Evolutionary conservation across 257 asterid genomes (phyloP).

Genomic region (Solanum gracilifrons): DNA sequence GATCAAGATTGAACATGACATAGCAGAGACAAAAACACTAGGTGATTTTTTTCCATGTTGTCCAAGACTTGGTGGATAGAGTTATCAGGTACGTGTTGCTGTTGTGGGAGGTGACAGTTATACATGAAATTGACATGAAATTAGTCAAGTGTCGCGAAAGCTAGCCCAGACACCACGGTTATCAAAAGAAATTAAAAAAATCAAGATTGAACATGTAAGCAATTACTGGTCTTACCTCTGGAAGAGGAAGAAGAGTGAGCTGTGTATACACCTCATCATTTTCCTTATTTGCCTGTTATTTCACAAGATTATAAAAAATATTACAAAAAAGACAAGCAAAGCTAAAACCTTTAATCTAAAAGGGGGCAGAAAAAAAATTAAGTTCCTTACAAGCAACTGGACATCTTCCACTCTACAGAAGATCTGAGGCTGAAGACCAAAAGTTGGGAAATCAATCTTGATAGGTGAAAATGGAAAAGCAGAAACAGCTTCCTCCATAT

Average conservation of each 20-base stretch:
- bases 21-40: background rate
- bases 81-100: background rate
- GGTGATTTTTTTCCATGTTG: background rate
- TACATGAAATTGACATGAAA: background rate
- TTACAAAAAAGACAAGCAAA: background rate
- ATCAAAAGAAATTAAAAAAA: background rate
- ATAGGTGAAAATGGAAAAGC: constrained; percentile 55
- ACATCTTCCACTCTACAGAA: constrained; percentile 81
- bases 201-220: background rate
- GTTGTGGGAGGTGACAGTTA: background rate
- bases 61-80: background rate
- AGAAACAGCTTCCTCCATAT: constrained; percentile 68
- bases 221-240: constrained; percentile 42
- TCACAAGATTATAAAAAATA: background rate
- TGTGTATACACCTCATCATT: constrained; percentile 95
- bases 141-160: background rate
- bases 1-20: background rate
- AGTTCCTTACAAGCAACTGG: constrained; percentile 60
- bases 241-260: constrained; percentile 68
- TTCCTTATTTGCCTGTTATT: constrained; percentile 81
- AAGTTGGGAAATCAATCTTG: constrained; percentile 70
- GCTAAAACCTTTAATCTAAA: background rate
- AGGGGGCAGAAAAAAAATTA: background rate
- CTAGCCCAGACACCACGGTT: background rate
- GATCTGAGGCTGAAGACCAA: constrained; percentile 82